phyloP scores from a whole-genome alignment of 2,329 filamentous ascomycete genomes.

The Talaromyces sp. region DNA sequence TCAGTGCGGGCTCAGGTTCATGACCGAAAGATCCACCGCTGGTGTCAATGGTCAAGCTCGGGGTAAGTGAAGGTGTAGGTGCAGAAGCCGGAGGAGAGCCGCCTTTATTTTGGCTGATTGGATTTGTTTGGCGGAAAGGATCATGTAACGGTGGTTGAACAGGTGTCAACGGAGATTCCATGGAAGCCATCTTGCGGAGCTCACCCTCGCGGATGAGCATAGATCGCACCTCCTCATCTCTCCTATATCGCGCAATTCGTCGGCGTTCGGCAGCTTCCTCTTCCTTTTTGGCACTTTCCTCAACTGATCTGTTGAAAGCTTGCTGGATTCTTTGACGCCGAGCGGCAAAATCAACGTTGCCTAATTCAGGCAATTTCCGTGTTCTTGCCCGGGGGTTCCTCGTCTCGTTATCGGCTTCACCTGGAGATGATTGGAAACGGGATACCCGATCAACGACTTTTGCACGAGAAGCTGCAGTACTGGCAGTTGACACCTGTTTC shows the following conservation, averaged over 20 bases:
- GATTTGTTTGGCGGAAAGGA: background rate
- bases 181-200: slow-evolving; percentile 13
- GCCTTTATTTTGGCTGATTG: background rate
- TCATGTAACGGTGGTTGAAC: background rate
- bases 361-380: slow-evolving; percentile 55
- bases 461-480: slow-evolving; percentile 64
- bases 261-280: slow-evolving; percentile 50
- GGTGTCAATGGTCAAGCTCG: slow-evolving; percentile 6
- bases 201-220: slow-evolving; percentile 20
- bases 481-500: slow-evolving; percentile 69
- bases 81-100: background rate
- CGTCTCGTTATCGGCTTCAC: slow-evolving; percentile 25
- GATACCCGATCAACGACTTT: slow-evolving; percentile 57
- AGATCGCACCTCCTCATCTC: slow-evolving; percentile 44
- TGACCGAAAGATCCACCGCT: background rate
- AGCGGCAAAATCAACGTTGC: slow-evolving; percentile 78
- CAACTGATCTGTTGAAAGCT: slow-evolving; percentile 78
- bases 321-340: slow-evolving; percentile 76
- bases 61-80: background rate
- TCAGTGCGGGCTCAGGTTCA: background rate
- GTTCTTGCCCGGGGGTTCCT: slow-evolving; percentile 29
- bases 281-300: slow-evolving; percentile 59
- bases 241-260: slow-evolving; percentile 34
- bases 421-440: slow-evolving; percentile 33
- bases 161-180: slow-evolving; percentile 9